Evolutionary conservation across 306 rosid species (phyloP).

Genomic region (Cajanus cajan): DNA sequence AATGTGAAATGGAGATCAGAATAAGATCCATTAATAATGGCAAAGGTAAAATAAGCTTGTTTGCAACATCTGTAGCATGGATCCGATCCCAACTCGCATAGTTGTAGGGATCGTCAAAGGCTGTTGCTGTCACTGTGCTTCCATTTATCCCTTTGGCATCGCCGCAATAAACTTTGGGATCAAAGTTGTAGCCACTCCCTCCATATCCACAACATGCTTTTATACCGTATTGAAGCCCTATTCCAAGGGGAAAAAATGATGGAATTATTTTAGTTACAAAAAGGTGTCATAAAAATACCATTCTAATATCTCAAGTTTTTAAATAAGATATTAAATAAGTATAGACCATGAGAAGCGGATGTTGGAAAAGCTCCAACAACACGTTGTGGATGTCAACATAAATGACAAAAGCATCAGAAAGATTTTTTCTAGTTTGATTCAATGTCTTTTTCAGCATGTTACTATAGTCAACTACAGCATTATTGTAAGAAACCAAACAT

Average conservation of each 20-base stretch:
- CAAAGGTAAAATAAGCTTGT: constrained; percentile 63
- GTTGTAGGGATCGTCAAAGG: constrained; percentile 69
- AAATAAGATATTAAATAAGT: neutral
- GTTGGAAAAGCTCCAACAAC: constrained; percentile 62
- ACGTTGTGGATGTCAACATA: constrained; percentile 54
- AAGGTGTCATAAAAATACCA: neutral
- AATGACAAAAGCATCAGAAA: constrained; percentile 55
- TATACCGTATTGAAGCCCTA: constrained; percentile 70
- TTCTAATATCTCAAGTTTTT: neutral
- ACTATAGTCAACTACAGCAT: constrained; percentile 62
- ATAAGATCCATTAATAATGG: constrained; percentile 74
- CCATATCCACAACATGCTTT: constrained; percentile 91
- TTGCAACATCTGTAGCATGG: constrained; percentile 88
- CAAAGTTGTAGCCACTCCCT: constrained; percentile 67
- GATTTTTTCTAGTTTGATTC: constrained; percentile 40
- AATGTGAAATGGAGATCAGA: constrained; percentile 69
- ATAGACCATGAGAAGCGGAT: neutral
- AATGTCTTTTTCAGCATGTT: constrained; percentile 53
- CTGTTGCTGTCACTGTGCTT: constrained; percentile 56
- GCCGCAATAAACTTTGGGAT: constrained; percentile 62
- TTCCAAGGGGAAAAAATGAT: neutral
- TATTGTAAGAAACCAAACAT: constrained; percentile 50
- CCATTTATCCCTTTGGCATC: constrained; percentile 55
- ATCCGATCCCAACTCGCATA: constrained; percentile 94
- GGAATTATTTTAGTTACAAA: too few relatives aligned